Evolutionary conservation across 805 yeast species (phyloP).

Genomic region (Zygosaccharomyces lentus): DNA sequence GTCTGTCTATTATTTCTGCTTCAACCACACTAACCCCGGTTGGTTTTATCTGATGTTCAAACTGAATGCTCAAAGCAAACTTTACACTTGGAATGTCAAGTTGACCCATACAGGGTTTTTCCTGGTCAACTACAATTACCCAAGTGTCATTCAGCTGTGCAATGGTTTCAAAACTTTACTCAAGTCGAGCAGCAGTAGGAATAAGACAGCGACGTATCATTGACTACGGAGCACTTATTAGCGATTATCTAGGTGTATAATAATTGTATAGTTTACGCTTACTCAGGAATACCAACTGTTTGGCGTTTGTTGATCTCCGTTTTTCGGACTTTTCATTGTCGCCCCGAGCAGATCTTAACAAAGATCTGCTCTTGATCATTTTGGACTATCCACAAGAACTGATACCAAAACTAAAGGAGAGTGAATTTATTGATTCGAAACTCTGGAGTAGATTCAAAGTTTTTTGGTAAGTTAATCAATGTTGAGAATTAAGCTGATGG

Average conservation of each 20-base stretch:
- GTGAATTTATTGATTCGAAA: neutral
- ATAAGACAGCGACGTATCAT: constrained; percentile 10
- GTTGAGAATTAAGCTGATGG: neutral
- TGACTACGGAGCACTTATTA: neutral
- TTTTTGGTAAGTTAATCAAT: neutral
- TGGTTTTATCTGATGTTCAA: constrained; percentile 86
- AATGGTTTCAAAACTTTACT: constrained; percentile 85
- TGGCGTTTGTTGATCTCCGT: neutral
- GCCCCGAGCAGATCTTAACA: neutral
- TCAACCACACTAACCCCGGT: constrained; percentile 90
- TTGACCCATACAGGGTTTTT: constrained; percentile 85
- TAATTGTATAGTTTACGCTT: constrained; percentile 1
- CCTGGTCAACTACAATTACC: constrained; percentile 74
- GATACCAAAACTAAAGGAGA: neutral
- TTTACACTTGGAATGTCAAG: constrained; percentile 84
- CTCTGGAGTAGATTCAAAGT: neutral
- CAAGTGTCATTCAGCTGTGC: constrained; percentile 83
- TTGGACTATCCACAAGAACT: neutral
- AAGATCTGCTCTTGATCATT: neutral
- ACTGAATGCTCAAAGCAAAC: constrained; percentile 60
- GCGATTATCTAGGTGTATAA: neutral
- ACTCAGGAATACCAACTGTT: neutral
- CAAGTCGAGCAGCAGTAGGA: constrained; percentile 33
- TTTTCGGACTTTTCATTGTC: neutral
- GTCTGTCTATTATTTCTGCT: constrained; percentile 86